These are phyloP conservation scores for Alliaria petiolata DNA, from an alignment of 345 rosid species.

Conservation along the genomic window DNA sequence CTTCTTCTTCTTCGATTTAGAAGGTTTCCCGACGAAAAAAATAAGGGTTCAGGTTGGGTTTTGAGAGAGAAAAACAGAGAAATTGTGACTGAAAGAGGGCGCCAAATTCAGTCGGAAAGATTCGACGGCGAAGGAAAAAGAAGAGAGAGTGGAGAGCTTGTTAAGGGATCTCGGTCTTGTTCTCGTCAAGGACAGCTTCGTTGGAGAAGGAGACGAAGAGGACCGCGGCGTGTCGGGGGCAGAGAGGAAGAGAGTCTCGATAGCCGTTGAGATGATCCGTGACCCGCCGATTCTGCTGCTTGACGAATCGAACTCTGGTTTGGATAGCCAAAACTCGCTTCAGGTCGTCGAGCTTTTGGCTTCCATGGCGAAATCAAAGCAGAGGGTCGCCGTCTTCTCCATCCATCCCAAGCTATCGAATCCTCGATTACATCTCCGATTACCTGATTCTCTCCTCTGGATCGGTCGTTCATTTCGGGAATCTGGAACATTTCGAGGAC, in stretches of 20 bases:
- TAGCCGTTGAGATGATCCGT: constrained; percentile 82
- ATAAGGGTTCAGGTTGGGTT: too few relatives aligned
- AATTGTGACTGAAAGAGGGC: too few relatives aligned
- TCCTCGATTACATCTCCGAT: constrained; percentile 61
- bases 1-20: too few relatives aligned
- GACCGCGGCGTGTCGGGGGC: constrained; percentile 81
- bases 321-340: constrained; percentile 75
- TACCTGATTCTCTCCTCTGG: constrained; percentile 58
- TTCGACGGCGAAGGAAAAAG: constrained; percentile 41
- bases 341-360: constrained; percentile 83
- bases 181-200: constrained; percentile 49
- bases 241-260: constrained; percentile 75
- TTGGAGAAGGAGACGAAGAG: constrained; percentile 68
- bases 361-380: constrained; percentile 55
- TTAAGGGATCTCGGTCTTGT: constrained; percentile 57
- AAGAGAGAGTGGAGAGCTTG: constrained; percentile 63
- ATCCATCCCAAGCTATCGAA: constrained; percentile 78
- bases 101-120: constrained; percentile 71
- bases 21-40: too few relatives aligned
- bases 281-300: constrained; percentile 73
- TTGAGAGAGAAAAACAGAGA: too few relatives aligned
- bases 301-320: constrained; percentile 91
- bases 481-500: constrained; percentile 58
- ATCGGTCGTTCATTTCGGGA: constrained; percentile 52
- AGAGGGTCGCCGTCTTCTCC: constrained; percentile 58